Conservation (phyloP, 495 filamentous ascomycete species). For the Penicillium fimorum region DNA sequence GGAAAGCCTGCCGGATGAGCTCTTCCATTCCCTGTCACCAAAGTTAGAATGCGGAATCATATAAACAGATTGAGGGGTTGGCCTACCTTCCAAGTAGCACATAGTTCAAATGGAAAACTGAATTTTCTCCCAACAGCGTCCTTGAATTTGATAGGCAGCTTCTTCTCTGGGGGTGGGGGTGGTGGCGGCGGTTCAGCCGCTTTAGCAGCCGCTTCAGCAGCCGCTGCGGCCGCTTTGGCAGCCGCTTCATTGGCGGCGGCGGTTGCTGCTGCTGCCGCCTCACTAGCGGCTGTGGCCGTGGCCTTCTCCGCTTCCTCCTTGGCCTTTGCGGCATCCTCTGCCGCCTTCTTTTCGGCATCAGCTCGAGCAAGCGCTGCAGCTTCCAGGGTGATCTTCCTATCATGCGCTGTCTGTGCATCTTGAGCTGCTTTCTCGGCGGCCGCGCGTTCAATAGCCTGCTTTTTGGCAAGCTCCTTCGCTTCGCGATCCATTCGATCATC, state of each 20-base stretch:
- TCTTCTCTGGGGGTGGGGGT: slow-evolving; percentile 47
- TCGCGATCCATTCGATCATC: slow-evolving; percentile 49
- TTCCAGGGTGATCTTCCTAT: slow-evolving; percentile 39
- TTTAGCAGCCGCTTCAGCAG: slow-evolving; percentile 18
- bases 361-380: slow-evolving; percentile 46
- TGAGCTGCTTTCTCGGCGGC: slow-evolving; percentile 52
- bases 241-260: slow-evolving; percentile 17
- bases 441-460: slow-evolving; percentile 42
- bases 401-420: slow-evolving; percentile 49
- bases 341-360: slow-evolving; percentile 25
- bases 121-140: slow-evolving; percentile 85
- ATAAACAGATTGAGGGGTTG: slow-evolving; percentile 9
- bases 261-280: slow-evolving; percentile 11
- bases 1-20: slow-evolving; percentile 82
- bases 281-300: slow-evolving; percentile 16
- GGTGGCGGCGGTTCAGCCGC: slow-evolving; percentile 29
- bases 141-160: slow-evolving; percentile 75
- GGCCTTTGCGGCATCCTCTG: slow-evolving; percentile 28
- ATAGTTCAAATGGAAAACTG: slow-evolving; percentile 78
- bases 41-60: slow-evolving; percentile 10
- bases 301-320: slow-evolving; percentile 31
- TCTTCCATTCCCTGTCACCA: slow-evolving; percentile 72
- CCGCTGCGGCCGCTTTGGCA: slow-evolving; percentile 16
- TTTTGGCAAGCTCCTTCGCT: slow-evolving; percentile 42
- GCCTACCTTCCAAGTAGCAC: slow-evolving; percentile 75